Evolutionary conservation across 2,329 filamentous ascomycete genomes (phyloP).

Genomic region (Cordyceps cicadae): DNA sequence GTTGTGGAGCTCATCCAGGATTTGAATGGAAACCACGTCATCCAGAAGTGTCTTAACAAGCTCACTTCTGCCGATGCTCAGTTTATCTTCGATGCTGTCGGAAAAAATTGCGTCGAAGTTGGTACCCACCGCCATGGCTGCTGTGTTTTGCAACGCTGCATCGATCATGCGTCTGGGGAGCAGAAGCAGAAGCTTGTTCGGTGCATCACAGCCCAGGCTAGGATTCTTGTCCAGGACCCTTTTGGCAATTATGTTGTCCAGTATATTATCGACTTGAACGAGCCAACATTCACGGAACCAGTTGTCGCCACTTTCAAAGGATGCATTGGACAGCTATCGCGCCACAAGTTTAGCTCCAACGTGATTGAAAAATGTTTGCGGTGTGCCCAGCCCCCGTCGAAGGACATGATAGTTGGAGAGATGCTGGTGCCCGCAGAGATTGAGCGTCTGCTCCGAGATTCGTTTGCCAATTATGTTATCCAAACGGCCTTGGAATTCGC

Average conservation of each 20-base stretch:
- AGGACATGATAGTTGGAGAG: constrained; percentile 77
- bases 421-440: constrained; percentile 67
- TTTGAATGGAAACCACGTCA: constrained; percentile 96
- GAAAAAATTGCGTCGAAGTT: constrained; percentile 75
- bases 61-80: constrained; percentile 75
- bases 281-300: constrained; percentile 79
- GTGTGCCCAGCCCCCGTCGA: constrained; percentile 66
- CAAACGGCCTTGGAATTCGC: constrained; percentile 90
- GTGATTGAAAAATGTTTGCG: constrained; percentile 96
- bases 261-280: constrained; percentile 93
- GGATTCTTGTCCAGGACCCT: constrained; percentile 84
- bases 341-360: constrained; percentile 98
- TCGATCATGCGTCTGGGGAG: constrained; percentile 85
- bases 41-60: constrained; percentile 98
- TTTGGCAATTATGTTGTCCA: constrained; percentile 99
- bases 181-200: constrained; percentile 83
- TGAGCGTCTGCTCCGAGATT: constrained; percentile 81
- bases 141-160: constrained; percentile 95
- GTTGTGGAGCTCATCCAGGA: constrained; percentile 96
- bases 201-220: constrained; percentile 83
- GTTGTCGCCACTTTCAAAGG: constrained; percentile 74
- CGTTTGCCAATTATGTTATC: constrained; percentile 95
- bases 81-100: constrained; percentile 96
- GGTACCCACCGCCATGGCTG: constrained; percentile 97
- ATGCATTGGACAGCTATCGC: constrained; percentile 64